phyloP scores from a whole-genome alignment of 192 early-diverging fungal genomes.

The Backusella australiensis region DNA sequence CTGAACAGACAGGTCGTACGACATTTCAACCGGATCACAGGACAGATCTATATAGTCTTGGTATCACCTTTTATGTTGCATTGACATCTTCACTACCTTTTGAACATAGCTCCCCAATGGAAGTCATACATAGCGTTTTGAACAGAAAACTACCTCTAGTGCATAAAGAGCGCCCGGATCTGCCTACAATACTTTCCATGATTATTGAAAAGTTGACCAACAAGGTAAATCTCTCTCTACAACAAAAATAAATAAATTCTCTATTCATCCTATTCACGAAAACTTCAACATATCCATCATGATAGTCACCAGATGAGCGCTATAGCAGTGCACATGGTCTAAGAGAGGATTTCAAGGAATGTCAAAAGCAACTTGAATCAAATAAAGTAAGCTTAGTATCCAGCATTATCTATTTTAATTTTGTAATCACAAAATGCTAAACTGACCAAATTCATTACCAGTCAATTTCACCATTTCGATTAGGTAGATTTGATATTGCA shows the following conservation, averaged over 20 bases:
- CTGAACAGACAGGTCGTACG: conserved; percentile 36
- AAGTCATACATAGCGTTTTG: conserved; percentile 31
- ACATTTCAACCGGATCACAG: conserved; percentile 32
- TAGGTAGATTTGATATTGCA: conserved; percentile 28
- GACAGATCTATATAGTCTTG: conserved; percentile 36
- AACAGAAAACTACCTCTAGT: conserved; percentile 23
- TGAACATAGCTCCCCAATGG: conserved; percentile 25
- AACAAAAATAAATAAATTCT: neutral
- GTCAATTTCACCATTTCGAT: conserved; percentile 21
- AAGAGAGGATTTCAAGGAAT: conserved; percentile 30
- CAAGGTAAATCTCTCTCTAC: conserved; percentile 16
- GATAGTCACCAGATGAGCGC: conserved; percentile 34
- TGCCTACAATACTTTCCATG: conserved; percentile 15
- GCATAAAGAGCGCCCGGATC: conserved; percentile 18
- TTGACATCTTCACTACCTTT: conserved; percentile 28
- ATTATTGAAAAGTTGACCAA: conserved; percentile 37
- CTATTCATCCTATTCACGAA: too few species aligned
- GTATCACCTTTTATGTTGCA: conserved; percentile 30
- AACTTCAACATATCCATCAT: too few species aligned
- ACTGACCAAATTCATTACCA: neutral
- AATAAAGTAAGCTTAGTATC: conserved; percentile 16
- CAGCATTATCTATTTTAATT: neutral
- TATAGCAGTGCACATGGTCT: conserved; percentile 35
- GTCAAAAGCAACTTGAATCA: conserved; percentile 20
- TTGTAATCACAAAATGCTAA: neutral